A percentile compares a stretch with the other conserved stretches of the same genome.
Evolutionary conservation across 2,329 filamentous ascomycete species (phyloP).

Genomic region (Curvularia spicifera): DNA sequence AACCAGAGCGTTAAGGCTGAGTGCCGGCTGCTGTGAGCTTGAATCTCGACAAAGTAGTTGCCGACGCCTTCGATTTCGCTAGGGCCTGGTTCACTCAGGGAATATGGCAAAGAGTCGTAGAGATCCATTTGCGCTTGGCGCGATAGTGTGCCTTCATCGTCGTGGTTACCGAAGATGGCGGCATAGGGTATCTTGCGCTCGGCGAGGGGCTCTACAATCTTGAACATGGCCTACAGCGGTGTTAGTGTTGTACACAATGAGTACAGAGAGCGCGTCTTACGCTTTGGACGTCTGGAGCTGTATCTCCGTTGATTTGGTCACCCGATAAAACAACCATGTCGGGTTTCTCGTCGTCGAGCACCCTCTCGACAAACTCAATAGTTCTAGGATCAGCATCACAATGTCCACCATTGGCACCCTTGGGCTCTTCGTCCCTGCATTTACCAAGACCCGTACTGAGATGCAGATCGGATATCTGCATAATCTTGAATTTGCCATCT

Average conservation of each 20-base stretch:
- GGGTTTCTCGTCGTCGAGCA: slow-evolving; percentile 91
- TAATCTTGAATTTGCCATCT: slow-evolving; percentile 94
- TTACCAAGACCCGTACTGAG: slow-evolving; percentile 85
- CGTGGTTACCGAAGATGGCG: slow-evolving; percentile 96
- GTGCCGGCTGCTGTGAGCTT: slow-evolving; percentile 82
- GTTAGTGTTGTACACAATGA: slow-evolving; percentile 16
- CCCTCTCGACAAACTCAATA: slow-evolving; percentile 80
- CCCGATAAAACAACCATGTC: slow-evolving; percentile 91
- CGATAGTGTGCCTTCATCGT: slow-evolving; percentile 84
- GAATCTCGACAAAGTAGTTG: slow-evolving; percentile 92
- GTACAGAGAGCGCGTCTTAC: slow-evolving; percentile 53
- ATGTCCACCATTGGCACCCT: slow-evolving; percentile 71
- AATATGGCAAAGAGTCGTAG: slow-evolving; percentile 86
- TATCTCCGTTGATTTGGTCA: slow-evolving; percentile 95
- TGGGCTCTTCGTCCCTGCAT: slow-evolving; percentile 86
- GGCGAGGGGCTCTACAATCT: slow-evolving; percentile 83
- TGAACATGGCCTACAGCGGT: slow-evolving; percentile 77
- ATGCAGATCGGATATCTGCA: slow-evolving; percentile 95
- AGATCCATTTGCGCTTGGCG: slow-evolving; percentile 83
- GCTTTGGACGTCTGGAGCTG: slow-evolving; percentile 87
- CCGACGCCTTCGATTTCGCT: slow-evolving; percentile 86
- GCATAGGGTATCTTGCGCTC: slow-evolving; percentile 90
- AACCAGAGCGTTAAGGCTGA: slow-evolving; percentile 94
- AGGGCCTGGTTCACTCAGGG: slow-evolving; percentile 82
- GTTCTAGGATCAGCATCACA: slow-evolving; percentile 94